Percentiles rank a stretch among this genome's conserved stretches.
These are phyloP conservation scores for Ajuga reptans DNA, from an alignment of 305 asterid genomes.

Conservation along the genomic window DNA sequence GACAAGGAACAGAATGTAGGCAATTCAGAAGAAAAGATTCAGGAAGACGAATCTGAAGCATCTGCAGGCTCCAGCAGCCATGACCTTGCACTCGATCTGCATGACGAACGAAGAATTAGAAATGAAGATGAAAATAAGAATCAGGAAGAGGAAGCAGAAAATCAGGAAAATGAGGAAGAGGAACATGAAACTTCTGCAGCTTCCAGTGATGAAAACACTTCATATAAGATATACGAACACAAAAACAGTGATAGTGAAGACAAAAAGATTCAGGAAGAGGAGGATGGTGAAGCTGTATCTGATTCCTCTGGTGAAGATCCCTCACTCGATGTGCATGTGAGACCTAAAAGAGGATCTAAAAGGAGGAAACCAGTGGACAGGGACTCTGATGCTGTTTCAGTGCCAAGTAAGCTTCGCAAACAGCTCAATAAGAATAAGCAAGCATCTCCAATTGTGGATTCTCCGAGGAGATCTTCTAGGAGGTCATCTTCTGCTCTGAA, in stretches of 20 bases:
- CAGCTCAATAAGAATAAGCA: constrained; percentile 21
- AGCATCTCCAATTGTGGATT: constrained; percentile 14
- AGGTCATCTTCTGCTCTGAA: constrained; percentile 24
- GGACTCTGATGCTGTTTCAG: constrained; percentile 24
- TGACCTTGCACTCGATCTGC: constrained; percentile 14
- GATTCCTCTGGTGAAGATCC: constrained; percentile 20
- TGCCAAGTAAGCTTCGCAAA: constrained; percentile 22
- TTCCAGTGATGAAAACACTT: not conserved
- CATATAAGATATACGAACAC: not conserved
- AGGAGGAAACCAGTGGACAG: constrained; percentile 13
- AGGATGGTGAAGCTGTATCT: constrained; percentile 24
- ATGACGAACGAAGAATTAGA: not conserved
- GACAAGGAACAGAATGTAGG: constrained; percentile 12
- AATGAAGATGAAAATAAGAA: constrained; percentile 22
- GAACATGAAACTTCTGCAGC: constrained; percentile 19
- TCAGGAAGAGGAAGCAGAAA: constrained; percentile 25
- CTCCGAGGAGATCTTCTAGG: constrained; percentile 28
- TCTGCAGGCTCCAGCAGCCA: constrained; percentile 17
- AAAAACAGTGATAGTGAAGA: constrained; percentile 18
- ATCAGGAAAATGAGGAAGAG: constrained; percentile 22
- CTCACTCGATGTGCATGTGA: constrained; percentile 11
- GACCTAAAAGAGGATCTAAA: constrained; percentile 24
- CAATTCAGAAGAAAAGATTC: constrained; percentile 12
- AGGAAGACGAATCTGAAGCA: constrained; percentile 13
- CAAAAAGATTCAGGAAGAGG: constrained; percentile 27